A percentile compares a stretch with the other conserved stretches of the same genome.
These are phyloP conservation scores for Pulveroboletus sp. DNA, from an alignment of 768 basidiomycete genomes.

Conservation along the genomic window DNA sequence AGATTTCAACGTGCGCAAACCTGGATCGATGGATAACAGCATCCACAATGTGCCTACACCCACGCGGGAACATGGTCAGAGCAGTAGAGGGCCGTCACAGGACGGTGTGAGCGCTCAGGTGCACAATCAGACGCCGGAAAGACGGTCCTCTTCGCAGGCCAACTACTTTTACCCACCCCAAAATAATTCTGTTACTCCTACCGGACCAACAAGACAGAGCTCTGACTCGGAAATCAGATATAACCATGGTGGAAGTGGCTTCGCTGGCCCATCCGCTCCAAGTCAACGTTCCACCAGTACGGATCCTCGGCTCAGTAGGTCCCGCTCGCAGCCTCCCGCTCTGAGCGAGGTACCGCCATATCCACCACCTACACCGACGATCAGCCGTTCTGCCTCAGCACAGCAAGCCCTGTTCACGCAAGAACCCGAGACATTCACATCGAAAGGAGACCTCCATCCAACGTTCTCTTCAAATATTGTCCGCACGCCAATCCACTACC, in stretches of 20 bases:
- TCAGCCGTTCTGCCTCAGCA: slow-evolving; percentile 8
- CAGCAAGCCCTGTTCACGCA: slow-evolving; percentile 16
- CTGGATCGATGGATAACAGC: slow-evolving; percentile 19
- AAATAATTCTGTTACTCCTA: slow-evolving; percentile 9
- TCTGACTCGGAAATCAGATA: slow-evolving; percentile 18
- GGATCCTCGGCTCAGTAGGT: slow-evolving; percentile 18
- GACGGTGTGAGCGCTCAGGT: slow-evolving; percentile 13
- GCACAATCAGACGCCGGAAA: slow-evolving; percentile 23
- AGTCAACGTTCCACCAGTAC: slow-evolving; percentile 10
- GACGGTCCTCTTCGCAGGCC: slow-evolving; percentile 9
- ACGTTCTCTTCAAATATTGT: slow-evolving; percentile 69
- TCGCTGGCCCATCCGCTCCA: slow-evolving; percentile 14
- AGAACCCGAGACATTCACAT: slow-evolving; percentile 45
- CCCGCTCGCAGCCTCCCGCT: slow-evolving; percentile 20
- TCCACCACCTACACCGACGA: slow-evolving; percentile 27
- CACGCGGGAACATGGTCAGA: slow-evolving; percentile 20
- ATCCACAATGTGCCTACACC: slow-evolving; percentile 11
- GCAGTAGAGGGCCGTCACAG: slow-evolving; percentile 12
- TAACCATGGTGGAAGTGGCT: slow-evolving; percentile 3
- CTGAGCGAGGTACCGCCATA: slow-evolving; percentile 21
- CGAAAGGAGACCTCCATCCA: slow-evolving; percentile 49
- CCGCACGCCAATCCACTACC: slow-evolving; percentile 64
- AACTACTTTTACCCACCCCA: slow-evolving; percentile 18
- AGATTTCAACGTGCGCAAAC: slow-evolving; percentile 23
- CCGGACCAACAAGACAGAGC: slow-evolving; percentile 21